A percentile compares a stretch with the other conserved stretches of the same genome.
Evolutionary conservation across 2,329 filamentous ascomycete genomes (phyloP).

Genomic region (Stemphylium beticola): DNA sequence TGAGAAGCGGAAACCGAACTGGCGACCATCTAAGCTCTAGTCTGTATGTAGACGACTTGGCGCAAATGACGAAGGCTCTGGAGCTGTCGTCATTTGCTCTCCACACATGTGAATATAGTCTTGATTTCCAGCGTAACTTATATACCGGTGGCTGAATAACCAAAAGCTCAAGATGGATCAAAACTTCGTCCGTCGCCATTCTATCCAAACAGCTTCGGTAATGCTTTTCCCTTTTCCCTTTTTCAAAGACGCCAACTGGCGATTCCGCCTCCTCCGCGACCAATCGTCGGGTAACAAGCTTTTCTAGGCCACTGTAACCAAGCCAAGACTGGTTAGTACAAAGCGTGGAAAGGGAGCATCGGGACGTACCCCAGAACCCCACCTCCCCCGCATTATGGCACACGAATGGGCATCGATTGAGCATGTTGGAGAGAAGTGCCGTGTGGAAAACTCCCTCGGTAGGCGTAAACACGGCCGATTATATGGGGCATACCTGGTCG

Average conservation of each 20-base stretch:
- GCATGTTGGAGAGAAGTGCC: background rate
- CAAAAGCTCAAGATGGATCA: too few relatives aligned
- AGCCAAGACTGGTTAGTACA: background rate
- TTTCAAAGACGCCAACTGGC: too few relatives aligned
- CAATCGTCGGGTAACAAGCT: too few relatives aligned
- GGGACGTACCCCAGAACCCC: background rate
- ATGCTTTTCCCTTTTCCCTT: too few relatives aligned
- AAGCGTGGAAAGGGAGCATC: too few relatives aligned
- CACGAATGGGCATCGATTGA: background rate
- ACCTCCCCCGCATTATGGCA: background rate
- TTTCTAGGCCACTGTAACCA: background rate
- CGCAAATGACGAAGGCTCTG: background rate
- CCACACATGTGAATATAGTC: too few relatives aligned
- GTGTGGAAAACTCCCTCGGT: background rate
- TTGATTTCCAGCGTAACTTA: too few relatives aligned
- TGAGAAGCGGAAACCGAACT: conserved; percentile 57
- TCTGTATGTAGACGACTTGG: background rate
- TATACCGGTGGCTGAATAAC: too few relatives aligned
- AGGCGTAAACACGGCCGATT: background rate
- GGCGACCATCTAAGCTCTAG: conserved; percentile 56
- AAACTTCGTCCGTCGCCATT: too few relatives aligned
- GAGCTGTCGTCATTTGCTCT: background rate
- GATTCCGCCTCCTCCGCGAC: too few relatives aligned
- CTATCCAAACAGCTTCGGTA: too few relatives aligned
- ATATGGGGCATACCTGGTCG: background rate